phyloP scores from a whole-genome alignment of 768 basidiomycete species.

The Mycena latifolia region DNA sequence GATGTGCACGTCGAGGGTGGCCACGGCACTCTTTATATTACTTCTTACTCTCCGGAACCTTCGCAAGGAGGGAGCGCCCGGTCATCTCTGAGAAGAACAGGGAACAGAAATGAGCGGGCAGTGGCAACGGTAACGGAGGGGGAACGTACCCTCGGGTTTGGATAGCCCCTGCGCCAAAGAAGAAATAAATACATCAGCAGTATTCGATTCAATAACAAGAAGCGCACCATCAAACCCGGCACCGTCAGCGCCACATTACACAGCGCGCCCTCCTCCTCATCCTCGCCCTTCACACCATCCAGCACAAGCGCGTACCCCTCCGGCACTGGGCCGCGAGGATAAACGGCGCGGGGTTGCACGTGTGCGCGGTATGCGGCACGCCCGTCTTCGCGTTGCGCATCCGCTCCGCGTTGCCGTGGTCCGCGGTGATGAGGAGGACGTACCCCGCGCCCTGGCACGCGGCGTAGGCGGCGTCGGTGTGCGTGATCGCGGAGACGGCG shows the following conservation, averaged over 20 bases:
- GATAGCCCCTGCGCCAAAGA: not conserved
- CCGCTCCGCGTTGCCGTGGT: conserved; percentile 97
- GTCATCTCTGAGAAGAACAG: not conserved
- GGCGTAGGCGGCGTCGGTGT: conserved; percentile 90
- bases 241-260: conserved; percentile 94
- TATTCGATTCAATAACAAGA: not conserved
- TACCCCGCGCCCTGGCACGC: conserved; percentile 91
- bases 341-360: conserved; percentile 91
- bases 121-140: no score
- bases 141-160: not conserved
- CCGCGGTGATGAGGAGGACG: conserved; percentile 88
- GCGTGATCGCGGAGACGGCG: conserved; percentile 87
- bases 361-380: conserved; percentile 92
- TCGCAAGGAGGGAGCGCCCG: not conserved
- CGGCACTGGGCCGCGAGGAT: conserved; percentile 73
- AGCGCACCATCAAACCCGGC: conserved; percentile 74
- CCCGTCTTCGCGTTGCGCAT: conserved; percentile 89
- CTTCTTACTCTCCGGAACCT: no score
- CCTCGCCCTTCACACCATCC: conserved; percentile 54
- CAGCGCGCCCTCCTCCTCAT: conserved; percentile 79
- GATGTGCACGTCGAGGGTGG: no score
- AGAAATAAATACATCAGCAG: no score
- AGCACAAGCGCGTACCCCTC: conserved; percentile 65
- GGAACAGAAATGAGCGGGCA: not conserved
- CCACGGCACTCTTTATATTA: no score